Evolutionary conservation across 78 protist genomes (phyloP).

Genomic region (Dictyostelium capitatum): DNA sequence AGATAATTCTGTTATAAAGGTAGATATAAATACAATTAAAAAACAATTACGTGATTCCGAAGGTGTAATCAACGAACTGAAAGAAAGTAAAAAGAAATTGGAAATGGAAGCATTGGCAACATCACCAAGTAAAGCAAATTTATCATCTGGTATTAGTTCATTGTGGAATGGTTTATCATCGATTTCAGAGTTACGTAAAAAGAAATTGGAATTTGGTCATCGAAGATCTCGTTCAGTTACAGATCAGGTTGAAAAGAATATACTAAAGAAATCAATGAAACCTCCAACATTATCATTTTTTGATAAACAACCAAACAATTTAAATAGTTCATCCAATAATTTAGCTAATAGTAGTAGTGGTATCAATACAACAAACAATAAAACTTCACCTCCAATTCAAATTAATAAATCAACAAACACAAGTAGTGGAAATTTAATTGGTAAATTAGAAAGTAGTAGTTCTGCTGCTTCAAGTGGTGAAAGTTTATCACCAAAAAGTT

Average conservation of each 20-base stretch:
- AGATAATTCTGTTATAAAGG: neutral
- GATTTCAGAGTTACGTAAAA: slow-evolving; percentile 68
- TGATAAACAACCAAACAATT: neutral
- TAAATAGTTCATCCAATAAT: slow-evolving; percentile 5
- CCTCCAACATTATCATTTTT: neutral
- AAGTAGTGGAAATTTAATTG: neutral
- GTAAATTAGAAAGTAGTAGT: neutral
- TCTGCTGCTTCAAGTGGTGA: neutral
- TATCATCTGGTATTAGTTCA: slow-evolving; percentile 6
- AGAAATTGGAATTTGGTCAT: slow-evolving; percentile 80
- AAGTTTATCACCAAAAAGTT: neutral
- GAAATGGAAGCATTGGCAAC: slow-evolving; percentile 71
- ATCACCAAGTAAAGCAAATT: slow-evolving; percentile 16
- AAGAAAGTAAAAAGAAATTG: slow-evolving; percentile 68
- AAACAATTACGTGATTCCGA: slow-evolving; percentile 64
- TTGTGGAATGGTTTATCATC: slow-evolving; percentile 25
- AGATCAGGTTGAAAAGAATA: slow-evolving; percentile 72
- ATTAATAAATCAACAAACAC: neutral
- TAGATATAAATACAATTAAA: slow-evolving; percentile 45
- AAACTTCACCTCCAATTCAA: neutral
- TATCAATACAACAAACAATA: neutral
- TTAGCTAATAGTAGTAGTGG: neutral
- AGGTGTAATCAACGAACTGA: slow-evolving; percentile 45
- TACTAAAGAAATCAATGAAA: slow-evolving; percentile 44
- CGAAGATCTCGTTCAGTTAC: slow-evolving; percentile 57